Base-by-base conservation (phyloP, 1,139 yeast species). In the Blastobotrys malaysiensis region DNA sequence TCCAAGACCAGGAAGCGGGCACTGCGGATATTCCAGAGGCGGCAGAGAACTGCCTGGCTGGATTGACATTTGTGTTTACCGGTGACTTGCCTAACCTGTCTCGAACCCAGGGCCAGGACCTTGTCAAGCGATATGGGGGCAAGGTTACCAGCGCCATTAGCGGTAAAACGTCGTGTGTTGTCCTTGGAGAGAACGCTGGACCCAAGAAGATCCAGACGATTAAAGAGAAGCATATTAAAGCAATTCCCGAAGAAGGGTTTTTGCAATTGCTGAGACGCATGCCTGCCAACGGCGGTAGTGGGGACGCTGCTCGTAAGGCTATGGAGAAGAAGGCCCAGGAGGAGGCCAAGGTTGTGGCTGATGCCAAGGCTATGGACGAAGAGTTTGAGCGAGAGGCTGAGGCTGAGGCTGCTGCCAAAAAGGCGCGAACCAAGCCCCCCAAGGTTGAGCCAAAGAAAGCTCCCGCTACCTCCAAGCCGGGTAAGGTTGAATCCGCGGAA, bases 131-230 rank as follows among this genome's bases (percentile, higher is more conserved):
- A 59, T 89, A 91, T 64, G 99, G 99, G 14, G 99, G 97, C 13
- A 85, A 85, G 64, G 96, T 91, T 13, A 89, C 97, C 1, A 83
- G 88, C 61, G 81, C 96, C 0, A 86, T 93, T 26, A 87, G 95
- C 53, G 83, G 90, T 19, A 88, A 86, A 65, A 93, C 99, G 0
- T 82, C 89, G 44, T 77, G 90, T 49, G 97, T 93, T 5, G 97
- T 93, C 1, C 77, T 93, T 36, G 99, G 99, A 5, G 88, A 81
- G 51, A 97, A 93, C 62, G 99, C 99, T 1, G 99, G 99, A 0
- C 98, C 98, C 1, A 83, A 90, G n/a, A 93, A 93, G 69, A 82
- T 93, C 50, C 82, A 83, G 62, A 88, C 86, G 65, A 91, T 95
- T 63, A 85, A 81, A 63, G 79, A 81, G 53, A 73, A 84, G 60